A percentile compares a stretch with the other conserved stretches of the same genome.
These are phyloP conservation scores for Paratrypanosoma confusum DNA, from an alignment of 208 protist genomes.

Conservation along the genomic window DNA sequence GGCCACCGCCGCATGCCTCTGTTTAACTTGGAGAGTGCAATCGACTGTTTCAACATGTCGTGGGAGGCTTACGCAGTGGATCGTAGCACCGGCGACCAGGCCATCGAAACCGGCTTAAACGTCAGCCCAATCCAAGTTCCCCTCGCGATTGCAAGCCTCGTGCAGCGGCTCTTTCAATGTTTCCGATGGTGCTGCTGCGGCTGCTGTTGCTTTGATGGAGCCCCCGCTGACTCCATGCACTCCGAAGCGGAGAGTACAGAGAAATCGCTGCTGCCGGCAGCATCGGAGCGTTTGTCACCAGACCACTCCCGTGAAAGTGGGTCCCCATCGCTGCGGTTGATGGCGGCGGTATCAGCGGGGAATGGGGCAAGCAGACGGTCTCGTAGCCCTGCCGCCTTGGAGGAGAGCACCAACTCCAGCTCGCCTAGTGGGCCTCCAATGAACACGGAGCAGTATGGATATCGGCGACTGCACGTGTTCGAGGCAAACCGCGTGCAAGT, in stretches of 20 bases:
- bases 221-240: too few species aligned
- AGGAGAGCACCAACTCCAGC: background rate
- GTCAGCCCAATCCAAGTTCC: slow-evolving; percentile 18
- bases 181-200: background rate
- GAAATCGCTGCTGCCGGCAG: too few species aligned
- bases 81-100: slow-evolving; percentile 7
- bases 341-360: background rate
- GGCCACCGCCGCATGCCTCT: slow-evolving; percentile 15
- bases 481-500: slow-evolving; percentile 57
- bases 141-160: slow-evolving; percentile 7
- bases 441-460: slow-evolving; percentile 62
- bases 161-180: slow-evolving; percentile 5
- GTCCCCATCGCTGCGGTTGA: background rate
- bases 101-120: slow-evolving; percentile 16
- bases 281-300: too few species aligned
- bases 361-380: background rate
- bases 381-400: background rate
- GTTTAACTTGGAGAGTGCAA: slow-evolving; percentile 49
- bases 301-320: too few species aligned
- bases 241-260: too few species aligned
- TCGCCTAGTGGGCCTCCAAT: slow-evolving; percentile 8
- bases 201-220: background rate
- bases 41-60: slow-evolving; percentile 57
- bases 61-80: slow-evolving; percentile 44
- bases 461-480: slow-evolving; percentile 45